Conservation (phyloP, 2,329 filamentous ascomycete genomes). For the Apiospora pterosperma region DNA sequence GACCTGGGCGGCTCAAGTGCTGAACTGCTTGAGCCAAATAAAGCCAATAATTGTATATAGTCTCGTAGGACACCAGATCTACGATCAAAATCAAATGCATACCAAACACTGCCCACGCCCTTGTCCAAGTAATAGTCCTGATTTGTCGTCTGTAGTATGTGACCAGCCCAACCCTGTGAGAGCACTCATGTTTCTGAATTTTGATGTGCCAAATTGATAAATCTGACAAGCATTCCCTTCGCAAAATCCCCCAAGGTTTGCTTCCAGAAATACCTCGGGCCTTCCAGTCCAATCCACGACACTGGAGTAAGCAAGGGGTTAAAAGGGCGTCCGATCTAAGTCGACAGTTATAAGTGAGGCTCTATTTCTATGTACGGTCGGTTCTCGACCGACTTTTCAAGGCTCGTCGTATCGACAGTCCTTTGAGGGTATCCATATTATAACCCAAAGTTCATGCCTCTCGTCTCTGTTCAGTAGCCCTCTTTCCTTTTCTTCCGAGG, state of each 20-base stretch:
- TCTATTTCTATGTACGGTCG: background rate
- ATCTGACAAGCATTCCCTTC: no score
- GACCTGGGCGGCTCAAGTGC: background rate
- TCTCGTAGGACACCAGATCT: constrained; percentile 1
- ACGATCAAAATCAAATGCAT: background rate
- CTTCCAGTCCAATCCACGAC: background rate
- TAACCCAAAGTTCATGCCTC: background rate
- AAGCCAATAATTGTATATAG: background rate
- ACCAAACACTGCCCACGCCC: background rate
- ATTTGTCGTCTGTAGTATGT: no score
- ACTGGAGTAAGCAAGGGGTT: background rate
- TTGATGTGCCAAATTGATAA: no score
- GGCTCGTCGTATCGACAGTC: background rate
- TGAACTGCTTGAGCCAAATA: background rate
- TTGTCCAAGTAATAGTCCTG: no score
- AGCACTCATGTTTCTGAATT: background rate
- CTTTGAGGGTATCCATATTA: background rate
- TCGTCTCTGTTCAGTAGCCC: no score
- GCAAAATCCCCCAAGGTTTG: no score
- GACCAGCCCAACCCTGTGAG: background rate
- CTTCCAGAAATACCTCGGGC: no score
- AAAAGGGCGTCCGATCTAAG: background rate
- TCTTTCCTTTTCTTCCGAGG: background rate
- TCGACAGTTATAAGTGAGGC: background rate
- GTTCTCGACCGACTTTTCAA: background rate